Conservation (phyloP, 208 protist genomes). For the Blechomonas ayalai region DNA sequence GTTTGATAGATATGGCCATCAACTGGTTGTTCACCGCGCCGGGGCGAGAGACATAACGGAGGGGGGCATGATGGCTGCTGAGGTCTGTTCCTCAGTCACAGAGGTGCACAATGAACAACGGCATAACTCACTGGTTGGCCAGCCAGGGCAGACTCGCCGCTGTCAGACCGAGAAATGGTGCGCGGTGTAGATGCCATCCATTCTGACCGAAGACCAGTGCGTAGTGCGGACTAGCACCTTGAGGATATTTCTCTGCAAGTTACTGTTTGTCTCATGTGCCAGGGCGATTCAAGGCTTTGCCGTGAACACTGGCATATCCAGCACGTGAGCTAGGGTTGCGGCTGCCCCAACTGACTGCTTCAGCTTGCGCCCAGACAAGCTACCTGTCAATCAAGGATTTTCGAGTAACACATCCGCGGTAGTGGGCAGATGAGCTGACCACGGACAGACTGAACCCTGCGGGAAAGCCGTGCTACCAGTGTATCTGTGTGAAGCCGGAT, state of each 20-base stretch:
- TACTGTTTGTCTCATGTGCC: constrained; percentile 68
- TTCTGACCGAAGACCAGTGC: constrained; percentile 42
- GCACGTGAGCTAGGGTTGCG: constrained; percentile 34
- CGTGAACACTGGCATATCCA: constrained; percentile 46
- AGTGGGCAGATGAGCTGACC: too few species aligned
- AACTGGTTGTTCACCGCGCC: constrained; percentile 52
- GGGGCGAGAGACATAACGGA: constrained; percentile 24
- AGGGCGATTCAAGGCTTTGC: constrained; percentile 47
- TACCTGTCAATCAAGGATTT: constrained; percentile 69
- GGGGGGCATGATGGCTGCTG: constrained; percentile 10
- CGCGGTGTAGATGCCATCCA: constrained; percentile 83
- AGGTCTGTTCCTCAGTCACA: constrained; percentile 22
- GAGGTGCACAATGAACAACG: constrained; percentile 87
- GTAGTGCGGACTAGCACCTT: constrained; percentile 45
- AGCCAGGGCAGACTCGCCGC: constrained; percentile 5
- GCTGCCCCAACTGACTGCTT: constrained; percentile 23
- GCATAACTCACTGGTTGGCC: constrained; percentile 49
- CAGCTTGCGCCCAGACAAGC: constrained; percentile 51
- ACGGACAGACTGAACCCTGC: too few species aligned
- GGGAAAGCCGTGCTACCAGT: constrained; percentile 2
- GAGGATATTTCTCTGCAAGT: constrained; percentile 63
- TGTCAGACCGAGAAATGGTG: constrained; percentile 70
- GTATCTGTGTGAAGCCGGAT: not conserved
- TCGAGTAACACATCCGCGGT: constrained; percentile 29
- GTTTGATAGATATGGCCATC: constrained; percentile 40